Evolutionary conservation across 352 stramenopile species (phyloP).

Genomic region (Plasmopara halstedii): DNA sequence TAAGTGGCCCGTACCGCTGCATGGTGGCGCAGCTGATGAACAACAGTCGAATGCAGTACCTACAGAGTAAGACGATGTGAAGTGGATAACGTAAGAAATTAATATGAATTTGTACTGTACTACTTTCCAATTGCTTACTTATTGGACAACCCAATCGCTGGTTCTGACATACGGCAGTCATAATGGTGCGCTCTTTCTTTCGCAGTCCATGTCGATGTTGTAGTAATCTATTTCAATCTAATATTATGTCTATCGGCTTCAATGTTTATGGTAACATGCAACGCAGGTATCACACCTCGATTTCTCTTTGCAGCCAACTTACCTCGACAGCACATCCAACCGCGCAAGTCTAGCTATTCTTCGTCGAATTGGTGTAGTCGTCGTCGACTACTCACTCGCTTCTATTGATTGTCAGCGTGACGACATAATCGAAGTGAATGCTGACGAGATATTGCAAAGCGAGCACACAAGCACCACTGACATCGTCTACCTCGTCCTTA

Average conservation of each 20-base stretch:
- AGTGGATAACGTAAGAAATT: slow-evolving; percentile 15
- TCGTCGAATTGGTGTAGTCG: slow-evolving; percentile 36
- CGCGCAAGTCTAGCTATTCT: slow-evolving; percentile 54
- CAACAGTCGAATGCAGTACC: slow-evolving; percentile 11
- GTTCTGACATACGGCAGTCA: slow-evolving; percentile 7
- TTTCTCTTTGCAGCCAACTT: slow-evolving; percentile 43
- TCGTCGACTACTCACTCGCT: slow-evolving; percentile 1
- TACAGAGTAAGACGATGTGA: slow-evolving; percentile 15
- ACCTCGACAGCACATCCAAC: slow-evolving; percentile 54
- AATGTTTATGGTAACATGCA: background rate
- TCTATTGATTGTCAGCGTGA: background rate
- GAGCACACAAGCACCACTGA: slow-evolving; percentile 40
- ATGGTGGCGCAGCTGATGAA: slow-evolving; percentile 9
- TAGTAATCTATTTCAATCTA: background rate
- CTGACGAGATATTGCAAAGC: slow-evolving; percentile 19
- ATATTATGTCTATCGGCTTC: background rate
- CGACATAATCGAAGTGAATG: slow-evolving; percentile 7
- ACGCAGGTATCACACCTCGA: slow-evolving; percentile 17
- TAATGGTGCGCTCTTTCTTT: slow-evolving; percentile 11
- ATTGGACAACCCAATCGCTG: slow-evolving; percentile 7
- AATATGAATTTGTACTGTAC: slow-evolving; percentile 33
- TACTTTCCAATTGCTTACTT: background rate
- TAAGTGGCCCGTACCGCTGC: slow-evolving; percentile 20
- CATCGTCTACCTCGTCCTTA: slow-evolving; percentile 30
- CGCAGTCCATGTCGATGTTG: background rate